Evolutionary conservation across 2,329 filamentous ascomycete species (phyloP), one percentile per base, ranked within the genome.

Genomic region (Colletotrichum sp.): DNA sequence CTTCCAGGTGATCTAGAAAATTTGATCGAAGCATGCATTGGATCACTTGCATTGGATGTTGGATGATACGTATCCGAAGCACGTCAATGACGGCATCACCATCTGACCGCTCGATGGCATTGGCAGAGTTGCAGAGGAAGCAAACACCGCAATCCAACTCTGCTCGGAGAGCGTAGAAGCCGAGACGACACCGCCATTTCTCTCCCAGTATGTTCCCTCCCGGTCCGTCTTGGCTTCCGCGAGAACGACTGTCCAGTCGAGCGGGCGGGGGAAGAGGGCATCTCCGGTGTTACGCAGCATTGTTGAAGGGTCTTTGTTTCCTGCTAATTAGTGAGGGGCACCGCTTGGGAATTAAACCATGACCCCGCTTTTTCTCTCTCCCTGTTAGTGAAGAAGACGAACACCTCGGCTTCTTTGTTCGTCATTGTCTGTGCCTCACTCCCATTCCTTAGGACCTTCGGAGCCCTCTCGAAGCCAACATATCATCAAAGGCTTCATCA

Each of bases 1-100:
- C 59, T 22, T 52, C 30, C 74, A 75, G 74, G 70, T 73, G 73
- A 73, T 75, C 12, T 52, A 18, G 48, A 34, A 64, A 32, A 62
- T 62, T 32, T 48, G 44, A n/a, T 48, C 32, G n/a, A 28, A 30
- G 18, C 60, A 63, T 28, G 30, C 24, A 63, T 30, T 13, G 18
- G 24, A 32, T 36, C 26, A 39, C 24, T 28, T 18, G 69, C 24
- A 44, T 44, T 67, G 18, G 59, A 39, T 18, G 36, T 18, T 39
- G 30, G 44, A 26, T 24, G 67, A 71, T 59, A 52, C 67, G 26
- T 22, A 71, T 60, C 60, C 32, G 68, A 66, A 28, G 34, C 32
- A 30, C 18, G 68, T 39, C 60, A 24, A 34, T 28, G 34, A 72
- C 69, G 5, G 44, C 22, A 32, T 64, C 44, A 28, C 48, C 60